Conservation (phyloP, 352 stramenopile species). For the Plasmopara viticola region DNA sequence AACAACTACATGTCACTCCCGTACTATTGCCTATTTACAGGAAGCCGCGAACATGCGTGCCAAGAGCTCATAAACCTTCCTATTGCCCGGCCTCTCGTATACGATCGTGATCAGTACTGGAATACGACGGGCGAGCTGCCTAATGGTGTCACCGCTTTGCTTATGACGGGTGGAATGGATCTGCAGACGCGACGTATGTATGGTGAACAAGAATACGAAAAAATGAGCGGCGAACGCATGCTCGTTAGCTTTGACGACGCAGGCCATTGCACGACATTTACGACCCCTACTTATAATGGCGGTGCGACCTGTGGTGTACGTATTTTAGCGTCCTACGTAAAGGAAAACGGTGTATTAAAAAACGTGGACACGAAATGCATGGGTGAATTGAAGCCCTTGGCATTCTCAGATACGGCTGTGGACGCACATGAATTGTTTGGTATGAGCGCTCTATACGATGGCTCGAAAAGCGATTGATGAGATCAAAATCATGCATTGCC, state of each 20-base stretch:
- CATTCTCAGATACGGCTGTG: slow-evolving; percentile 30
- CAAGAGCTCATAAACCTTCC: slow-evolving; percentile 42
- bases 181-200: slow-evolving; percentile 47
- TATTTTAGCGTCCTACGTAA: slow-evolving; percentile 65
- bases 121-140: slow-evolving; percentile 50
- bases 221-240: slow-evolving; percentile 44
- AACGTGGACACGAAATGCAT: slow-evolving; percentile 69
- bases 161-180: slow-evolving; percentile 54
- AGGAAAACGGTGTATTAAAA: slow-evolving; percentile 40
- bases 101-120: slow-evolving; percentile 63
- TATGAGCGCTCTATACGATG: slow-evolving; percentile 33
- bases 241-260: slow-evolving; percentile 65
- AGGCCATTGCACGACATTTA: slow-evolving; percentile 74
- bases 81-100: slow-evolving; percentile 30
- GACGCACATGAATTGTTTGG: slow-evolving; percentile 37
- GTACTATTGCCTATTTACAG: slow-evolving; percentile 76
- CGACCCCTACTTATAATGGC: slow-evolving; percentile 41
- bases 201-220: slow-evolving; percentile 43
- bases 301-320: slow-evolving; percentile 52
- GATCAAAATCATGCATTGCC: slow-evolving; percentile 2
- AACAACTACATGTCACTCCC: slow-evolving; percentile 62
- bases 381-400: slow-evolving; percentile 41
- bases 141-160: slow-evolving; percentile 33
- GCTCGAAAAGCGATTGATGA: slow-evolving; percentile 15
- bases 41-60: slow-evolving; percentile 52